Base-by-base conservation (phyloP, 2,329 filamentous ascomycete species). In the Zasmidium citrigriseum region DNA sequence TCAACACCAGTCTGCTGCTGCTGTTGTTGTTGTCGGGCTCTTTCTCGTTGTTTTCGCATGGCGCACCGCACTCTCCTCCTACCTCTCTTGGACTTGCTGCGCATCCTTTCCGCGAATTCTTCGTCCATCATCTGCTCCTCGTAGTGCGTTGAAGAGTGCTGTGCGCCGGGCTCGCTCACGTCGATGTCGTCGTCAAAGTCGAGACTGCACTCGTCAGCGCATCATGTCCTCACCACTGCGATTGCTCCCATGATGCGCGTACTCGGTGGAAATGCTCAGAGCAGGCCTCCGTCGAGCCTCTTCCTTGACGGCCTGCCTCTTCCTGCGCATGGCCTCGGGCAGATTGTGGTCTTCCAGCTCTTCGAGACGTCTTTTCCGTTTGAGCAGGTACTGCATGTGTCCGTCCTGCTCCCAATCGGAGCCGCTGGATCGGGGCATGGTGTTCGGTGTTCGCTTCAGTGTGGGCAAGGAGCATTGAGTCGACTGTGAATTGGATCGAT, bases 161-260 rank as follows among this genome's bases (percentile, higher is more conserved):
- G 5, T n/a, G 7, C 20, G 45, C n/a, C 23, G 10, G 9, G 45
- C 12, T 49, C 47, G 23, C 22, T 45, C 14, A 22, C 50, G 2
- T 49, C 46, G 23, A 59, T 59, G 38, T 29, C 49, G 46, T 60
- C 58, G 54, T 60, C 58, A 14, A 60, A 60, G 20, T 50, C 41
- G 14, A 60, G 54, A 21, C 58, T 60, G 45, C 14, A 51, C 16
- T 16, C 18, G 47, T 60, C 38, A 54, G 58, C 24, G 12, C 27
- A 29, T 7, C 44, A 46, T 46, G 44, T 22, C 16, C 3, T 18
- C 18, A 10, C 20, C 10, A 47, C 14, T 52, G 22, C 10, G 12
- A 7, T 18, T 14, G 47, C 29, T 12, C 7, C 25, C 51, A 9
- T 12, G 25, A 12, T 5, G 46, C 12, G 16, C 55, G n/a, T 56